A percentile compares a stretch with the other conserved stretches of the same genome.
phyloP scores from a whole-genome alignment of 768 basidiomycete genomes.

The Boletus reticuloceps region DNA sequence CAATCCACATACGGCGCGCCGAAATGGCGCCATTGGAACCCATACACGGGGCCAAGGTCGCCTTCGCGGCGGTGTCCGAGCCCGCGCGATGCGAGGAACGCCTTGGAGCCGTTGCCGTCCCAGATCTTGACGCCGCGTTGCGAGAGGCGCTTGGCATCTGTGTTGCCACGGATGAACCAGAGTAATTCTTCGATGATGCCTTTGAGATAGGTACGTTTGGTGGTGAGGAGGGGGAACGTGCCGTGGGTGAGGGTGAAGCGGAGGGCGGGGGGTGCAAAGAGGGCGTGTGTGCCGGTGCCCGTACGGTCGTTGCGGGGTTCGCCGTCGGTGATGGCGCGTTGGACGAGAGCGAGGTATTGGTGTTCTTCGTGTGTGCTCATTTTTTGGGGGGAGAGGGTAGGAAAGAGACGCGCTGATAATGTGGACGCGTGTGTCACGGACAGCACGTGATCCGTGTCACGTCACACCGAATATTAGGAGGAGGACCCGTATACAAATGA shows the following conservation, averaged over 20 bases:
- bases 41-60: conserved; percentile 95
- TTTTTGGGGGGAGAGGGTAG: not conserved
- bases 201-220: conserved; percentile 89
- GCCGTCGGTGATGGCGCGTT: conserved; percentile 70
- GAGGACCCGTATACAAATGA: no score
- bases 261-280: conserved; percentile 88
- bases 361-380: conserved; percentile 66
- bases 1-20: conserved; percentile 79
- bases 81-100: conserved; percentile 82
- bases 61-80: conserved; percentile 83
- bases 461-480: conserved; percentile 1
- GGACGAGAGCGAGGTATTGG: conserved; percentile 86
- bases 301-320: conserved; percentile 87
- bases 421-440: conserved; percentile 4
- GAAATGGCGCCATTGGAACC: conserved; percentile 96
- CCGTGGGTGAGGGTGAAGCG: conserved; percentile 81
- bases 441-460: conserved; percentile 15
- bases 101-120: conserved; percentile 93
- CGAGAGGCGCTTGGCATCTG: conserved; percentile 74
- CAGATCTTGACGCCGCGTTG: conserved; percentile 91
- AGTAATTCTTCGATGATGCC: conserved; percentile 92
- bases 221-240: conserved; percentile 87
- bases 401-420: no score
- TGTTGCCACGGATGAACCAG: conserved; percentile 88
- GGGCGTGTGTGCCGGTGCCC: conserved; percentile 87